Conservation (phyloP, 1,139 yeast species). For the Candida sp. region DNA sequence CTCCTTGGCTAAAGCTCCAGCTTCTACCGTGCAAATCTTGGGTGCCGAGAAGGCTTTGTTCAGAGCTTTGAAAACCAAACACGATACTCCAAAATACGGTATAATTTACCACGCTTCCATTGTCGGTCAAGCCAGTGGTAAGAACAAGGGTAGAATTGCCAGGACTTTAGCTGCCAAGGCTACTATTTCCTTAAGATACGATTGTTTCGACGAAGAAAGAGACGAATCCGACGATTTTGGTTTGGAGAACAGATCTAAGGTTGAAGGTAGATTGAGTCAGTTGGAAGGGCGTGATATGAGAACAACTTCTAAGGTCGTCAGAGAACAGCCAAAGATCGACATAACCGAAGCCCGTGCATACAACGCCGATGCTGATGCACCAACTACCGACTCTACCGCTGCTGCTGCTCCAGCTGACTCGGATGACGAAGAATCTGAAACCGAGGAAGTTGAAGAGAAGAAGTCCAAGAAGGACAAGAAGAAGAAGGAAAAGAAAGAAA, state of each 20-base stretch:
- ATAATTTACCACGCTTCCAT: slow-evolving; percentile 95
- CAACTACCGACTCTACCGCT: slow-evolving; percentile 25
- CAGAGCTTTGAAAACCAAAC: slow-evolving; percentile 98
- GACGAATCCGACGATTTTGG: slow-evolving; percentile 96
- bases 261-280: slow-evolving; percentile 93
- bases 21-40: slow-evolving; percentile 97
- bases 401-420: slow-evolving; percentile 47
- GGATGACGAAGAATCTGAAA: slow-evolving; percentile 51
- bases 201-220: slow-evolving; percentile 96
- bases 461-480: slow-evolving; percentile 26
- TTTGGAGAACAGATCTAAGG: slow-evolving; percentile 88
- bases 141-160: slow-evolving; percentile 98
- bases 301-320: slow-evolving; percentile 76
- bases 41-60: slow-evolving; percentile 99
- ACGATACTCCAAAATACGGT: slow-evolving; percentile 99
- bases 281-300: slow-evolving; percentile 94
- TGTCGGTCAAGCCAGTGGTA: slow-evolving; percentile 97
- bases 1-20: slow-evolving; percentile 96
- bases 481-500: slow-evolving; percentile 33
- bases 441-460: slow-evolving; percentile 39
- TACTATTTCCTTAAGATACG: slow-evolving; percentile 95
- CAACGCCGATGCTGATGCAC: slow-evolving; percentile 92
- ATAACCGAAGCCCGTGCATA: slow-evolving; percentile 85
- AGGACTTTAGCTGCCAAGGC: slow-evolving; percentile 99
- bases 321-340: slow-evolving; percentile 83